Base-by-base conservation (phyloP, 2,329 filamentous ascomycete genomes). In the Magnaporthales sp. region DNA sequence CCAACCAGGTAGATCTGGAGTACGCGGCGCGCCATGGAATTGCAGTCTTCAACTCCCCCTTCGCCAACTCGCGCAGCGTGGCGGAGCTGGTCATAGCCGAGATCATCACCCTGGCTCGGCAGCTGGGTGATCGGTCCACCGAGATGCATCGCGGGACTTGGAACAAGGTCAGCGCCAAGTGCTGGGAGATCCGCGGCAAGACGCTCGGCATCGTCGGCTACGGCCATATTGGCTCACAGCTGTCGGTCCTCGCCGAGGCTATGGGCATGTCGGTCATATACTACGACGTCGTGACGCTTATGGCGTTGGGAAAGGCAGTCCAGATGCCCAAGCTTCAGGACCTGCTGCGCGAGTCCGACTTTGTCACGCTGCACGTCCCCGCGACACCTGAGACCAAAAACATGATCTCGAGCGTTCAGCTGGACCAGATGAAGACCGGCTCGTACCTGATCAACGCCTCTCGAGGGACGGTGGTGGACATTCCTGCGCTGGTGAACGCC, bases 261-360 rank as follows among this genome's bases (percentile, higher is more conserved):
- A 97, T 99, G 93, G 95, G 95, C 64, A 97, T 99, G 94, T 89
- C 85, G 19, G 95, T 99, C 74, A 93, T 98, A 73, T 99, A 97
- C 83, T 98, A 96, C 78, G 95, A 99, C 77, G 89, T 97, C 7
- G 80, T 97, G 69, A 96, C 93, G 72, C 84, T 98, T 72, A 99
- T 99, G 95, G 91, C 91, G 61, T 81, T 99, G 76, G 95, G 95
- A 67, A 96, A 91, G 11, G 88, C 94, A 32, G 88, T 85, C 71
- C 95, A 98, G 77, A 91, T 98, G 54, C 81, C 89, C 5, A 90
- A 86, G 0, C 81, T 99, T 26, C 85, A 94, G 32, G 86, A 84
- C 24, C 87, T 99, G 54, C 86, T 99, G 61, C 81, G 85, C 67
- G 82, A 89, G 72, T 88, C 94, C 61, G 95, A 99, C 78, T 99